phyloP scores from a whole-genome alignment of 192 early-diverging fungal genomes.

The Backusella macrospora region DNA sequence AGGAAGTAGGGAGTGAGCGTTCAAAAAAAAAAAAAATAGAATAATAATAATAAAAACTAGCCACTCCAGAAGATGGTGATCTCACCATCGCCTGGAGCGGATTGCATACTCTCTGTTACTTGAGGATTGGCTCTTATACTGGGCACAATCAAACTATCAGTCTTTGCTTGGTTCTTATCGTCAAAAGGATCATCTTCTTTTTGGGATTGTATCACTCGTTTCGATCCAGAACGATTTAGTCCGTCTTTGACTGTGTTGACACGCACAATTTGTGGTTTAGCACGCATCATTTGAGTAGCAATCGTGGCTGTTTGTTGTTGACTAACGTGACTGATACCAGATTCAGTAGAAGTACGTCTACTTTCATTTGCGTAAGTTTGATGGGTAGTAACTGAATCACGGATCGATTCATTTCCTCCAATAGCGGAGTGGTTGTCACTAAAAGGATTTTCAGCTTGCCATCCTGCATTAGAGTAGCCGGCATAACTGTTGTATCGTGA shows the following conservation, averaged over 20 bases:
- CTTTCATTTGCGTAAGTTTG: constrained; percentile 3
- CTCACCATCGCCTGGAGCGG: constrained; percentile 41
- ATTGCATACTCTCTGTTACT: constrained; percentile 33
- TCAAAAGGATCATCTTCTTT: constrained; percentile 11
- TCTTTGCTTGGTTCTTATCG: constrained; percentile 17
- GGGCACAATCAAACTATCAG: neutral
- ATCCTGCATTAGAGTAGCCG: neutral
- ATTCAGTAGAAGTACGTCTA: constrained; percentile 16
- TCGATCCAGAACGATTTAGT: constrained; percentile 24
- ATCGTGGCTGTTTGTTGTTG: constrained; percentile 10
- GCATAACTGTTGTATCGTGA: constrained; percentile 12
- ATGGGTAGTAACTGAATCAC: neutral
- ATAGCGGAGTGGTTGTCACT: constrained; percentile 8
- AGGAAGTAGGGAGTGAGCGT: too few relatives aligned
- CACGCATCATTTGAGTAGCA: constrained; percentile 39
- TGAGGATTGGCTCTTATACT: constrained; percentile 10
- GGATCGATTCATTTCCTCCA: neutral
- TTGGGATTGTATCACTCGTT: constrained; percentile 27
- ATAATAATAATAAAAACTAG: too few relatives aligned
- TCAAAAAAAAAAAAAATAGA: too few relatives aligned
- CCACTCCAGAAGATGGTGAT: constrained; percentile 45
- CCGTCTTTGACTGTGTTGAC: constrained; percentile 40
- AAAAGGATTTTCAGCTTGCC: neutral
- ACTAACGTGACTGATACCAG: constrained; percentile 2
- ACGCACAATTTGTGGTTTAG: constrained; percentile 39